Conservation (phyloP, 2,329 filamentous ascomycete genomes). For the Fusarium albosuccineum region DNA sequence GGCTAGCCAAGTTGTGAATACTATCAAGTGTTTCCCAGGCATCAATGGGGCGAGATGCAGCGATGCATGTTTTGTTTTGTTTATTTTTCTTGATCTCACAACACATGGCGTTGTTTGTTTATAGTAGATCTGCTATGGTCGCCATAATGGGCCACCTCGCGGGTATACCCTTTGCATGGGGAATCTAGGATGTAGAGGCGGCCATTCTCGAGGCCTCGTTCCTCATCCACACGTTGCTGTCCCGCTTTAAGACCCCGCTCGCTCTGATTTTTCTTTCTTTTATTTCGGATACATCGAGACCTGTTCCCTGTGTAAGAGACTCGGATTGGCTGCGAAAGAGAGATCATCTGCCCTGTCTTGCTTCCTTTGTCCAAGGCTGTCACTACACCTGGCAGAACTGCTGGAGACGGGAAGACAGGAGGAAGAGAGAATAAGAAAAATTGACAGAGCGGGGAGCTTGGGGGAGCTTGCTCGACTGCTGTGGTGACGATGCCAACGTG, state of each 20-base stretch:
- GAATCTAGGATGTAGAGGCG: conserved; percentile 40
- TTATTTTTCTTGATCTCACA: conserved; percentile 16
- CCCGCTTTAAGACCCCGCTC: conserved; percentile 26
- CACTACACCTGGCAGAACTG: background rate
- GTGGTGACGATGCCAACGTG: conserved; percentile 24
- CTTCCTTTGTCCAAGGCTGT: conserved; percentile 16
- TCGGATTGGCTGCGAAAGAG: conserved; percentile 26
- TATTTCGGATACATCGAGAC: conserved; percentile 25
- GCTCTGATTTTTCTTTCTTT: conserved; percentile 14
- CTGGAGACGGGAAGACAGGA: background rate
- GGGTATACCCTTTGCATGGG: conserved; percentile 39
- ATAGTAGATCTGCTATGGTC: conserved; percentile 42
- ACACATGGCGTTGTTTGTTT: conserved; percentile 38
- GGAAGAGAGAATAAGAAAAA: background rate
- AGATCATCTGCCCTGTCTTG: conserved; percentile 7
- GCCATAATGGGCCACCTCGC: conserved; percentile 39
- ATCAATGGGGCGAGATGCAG: background rate
- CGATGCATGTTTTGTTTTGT: conserved; percentile 23
- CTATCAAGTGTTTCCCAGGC: background rate
- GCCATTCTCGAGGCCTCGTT: conserved; percentile 13
- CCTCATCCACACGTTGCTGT: conserved; percentile 7
- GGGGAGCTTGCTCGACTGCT: too few species aligned
- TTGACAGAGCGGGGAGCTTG: background rate
- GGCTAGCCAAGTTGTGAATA: background rate
- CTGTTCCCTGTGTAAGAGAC: conserved; percentile 38